These are phyloP conservation scores for Phytopythium aichiense DNA, from an alignment of 352 stramenopile species.

Conservation along the genomic window DNA sequence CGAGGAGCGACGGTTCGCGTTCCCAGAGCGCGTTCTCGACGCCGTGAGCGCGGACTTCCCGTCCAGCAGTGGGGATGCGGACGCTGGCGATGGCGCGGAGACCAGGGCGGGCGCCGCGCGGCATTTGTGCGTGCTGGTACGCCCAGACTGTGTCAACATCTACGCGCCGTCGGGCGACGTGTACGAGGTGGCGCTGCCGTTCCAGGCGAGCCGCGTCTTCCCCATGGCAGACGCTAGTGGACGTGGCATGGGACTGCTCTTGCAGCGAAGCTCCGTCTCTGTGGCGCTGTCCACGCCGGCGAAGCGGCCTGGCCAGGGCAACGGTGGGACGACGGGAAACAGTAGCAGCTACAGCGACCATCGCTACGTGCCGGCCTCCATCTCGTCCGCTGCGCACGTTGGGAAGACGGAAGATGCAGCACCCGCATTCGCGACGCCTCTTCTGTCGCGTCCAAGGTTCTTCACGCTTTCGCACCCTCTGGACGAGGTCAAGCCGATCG, in stretches of 20 bases:
- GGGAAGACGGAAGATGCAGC: slow-evolving; percentile 1
- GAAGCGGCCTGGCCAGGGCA: slow-evolving; percentile 23
- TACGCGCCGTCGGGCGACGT: slow-evolving; percentile 60
- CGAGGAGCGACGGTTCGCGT: slow-evolving; percentile 58
- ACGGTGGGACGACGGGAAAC: slow-evolving; percentile 17
- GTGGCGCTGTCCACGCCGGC: slow-evolving; percentile 21
- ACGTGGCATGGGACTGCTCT: slow-evolving; percentile 29
- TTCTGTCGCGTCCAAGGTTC: slow-evolving; percentile 36
- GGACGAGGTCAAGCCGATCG: slow-evolving; percentile 72
- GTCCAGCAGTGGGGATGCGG: not conserved
- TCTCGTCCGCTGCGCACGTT: not conserved
- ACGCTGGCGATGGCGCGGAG: not conserved
- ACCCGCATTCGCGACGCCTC: slow-evolving; percentile 8
- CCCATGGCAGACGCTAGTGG: slow-evolving; percentile 19
- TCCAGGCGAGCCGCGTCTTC: slow-evolving; percentile 60
- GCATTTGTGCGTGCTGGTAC: slow-evolving; percentile 65
- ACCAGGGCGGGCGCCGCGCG: not conserved
- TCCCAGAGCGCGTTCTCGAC: slow-evolving; percentile 51
- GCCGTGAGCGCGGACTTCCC: slow-evolving; percentile 49
- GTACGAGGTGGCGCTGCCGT: slow-evolving; percentile 70
- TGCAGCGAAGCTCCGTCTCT: slow-evolving; percentile 51
- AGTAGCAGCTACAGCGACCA: slow-evolving; percentile 12
- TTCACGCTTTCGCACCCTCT: slow-evolving; percentile 75
- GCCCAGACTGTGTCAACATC: slow-evolving; percentile 62
- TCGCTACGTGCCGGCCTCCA: not conserved